phyloP scores from a whole-genome alignment of 805 yeast genomes.

The Grigorovia transvaalensis region DNA sequence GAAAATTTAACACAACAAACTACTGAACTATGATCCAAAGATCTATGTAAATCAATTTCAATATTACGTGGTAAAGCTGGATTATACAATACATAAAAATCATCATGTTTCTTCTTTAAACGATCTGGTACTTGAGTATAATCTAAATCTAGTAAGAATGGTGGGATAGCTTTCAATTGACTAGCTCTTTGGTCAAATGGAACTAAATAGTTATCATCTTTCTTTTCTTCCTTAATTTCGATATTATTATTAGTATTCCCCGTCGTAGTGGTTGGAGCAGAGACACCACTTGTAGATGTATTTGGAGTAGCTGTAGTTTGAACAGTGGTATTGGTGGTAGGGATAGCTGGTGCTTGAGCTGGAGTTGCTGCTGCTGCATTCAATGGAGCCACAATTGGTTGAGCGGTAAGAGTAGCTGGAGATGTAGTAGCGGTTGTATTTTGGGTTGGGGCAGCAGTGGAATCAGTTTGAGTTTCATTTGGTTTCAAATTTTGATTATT shows the following conservation, averaged over 20 bases:
- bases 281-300: not conserved
- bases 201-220: conserved; percentile 24
- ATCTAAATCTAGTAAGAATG: conserved; percentile 69
- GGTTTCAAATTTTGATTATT: not conserved
- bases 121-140: conserved; percentile 68
- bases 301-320: conserved; percentile 1
- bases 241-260: not conserved
- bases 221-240: not conserved
- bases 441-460: not conserved
- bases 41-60: conserved; percentile 81
- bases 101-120: conserved; percentile 72
- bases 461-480: not conserved
- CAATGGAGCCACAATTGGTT: not conserved
- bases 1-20: conserved; percentile 96
- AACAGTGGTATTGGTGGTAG: not conserved
- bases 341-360: not conserved
- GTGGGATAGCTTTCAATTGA: conserved; percentile 68
- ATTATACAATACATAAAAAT: conserved; percentile 82
- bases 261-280: conserved; percentile 9
- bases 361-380: not conserved
- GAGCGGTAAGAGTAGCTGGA: not conserved
- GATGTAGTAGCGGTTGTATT: not conserved
- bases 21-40: conserved; percentile 87
- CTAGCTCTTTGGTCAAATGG: conserved; percentile 32
- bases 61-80: conserved; percentile 68